phyloP scores from a whole-genome alignment of 805 yeast genomes.

The Saturnispora zaruensis region DNA sequence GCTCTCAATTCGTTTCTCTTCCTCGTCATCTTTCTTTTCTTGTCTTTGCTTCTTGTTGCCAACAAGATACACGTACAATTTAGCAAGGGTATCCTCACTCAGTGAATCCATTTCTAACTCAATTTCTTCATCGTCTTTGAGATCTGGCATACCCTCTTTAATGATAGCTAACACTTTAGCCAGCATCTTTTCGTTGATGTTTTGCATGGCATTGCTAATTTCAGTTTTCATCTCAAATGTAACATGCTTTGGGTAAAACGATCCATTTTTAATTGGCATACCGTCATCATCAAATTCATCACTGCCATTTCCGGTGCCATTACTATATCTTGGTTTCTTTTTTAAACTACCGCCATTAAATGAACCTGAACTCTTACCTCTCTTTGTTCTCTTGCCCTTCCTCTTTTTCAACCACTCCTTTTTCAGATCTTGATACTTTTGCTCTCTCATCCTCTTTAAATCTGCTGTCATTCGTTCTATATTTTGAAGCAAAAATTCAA shows the following conservation, averaged over 20 bases:
- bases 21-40: slow-evolving; percentile 42
- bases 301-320: slow-evolving; percentile 18
- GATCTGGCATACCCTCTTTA: slow-evolving; percentile 63
- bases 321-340: slow-evolving; percentile 40
- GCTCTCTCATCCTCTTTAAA: slow-evolving; percentile 71
- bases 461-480: slow-evolving; percentile 78
- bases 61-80: slow-evolving; percentile 77
- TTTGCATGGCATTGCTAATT: slow-evolving; percentile 76
- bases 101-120: slow-evolving; percentile 93
- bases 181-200: slow-evolving; percentile 66
- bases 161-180: slow-evolving; percentile 79
- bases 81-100: slow-evolving; percentile 73
- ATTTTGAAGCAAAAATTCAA: slow-evolving; percentile 81
- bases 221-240: slow-evolving; percentile 96
- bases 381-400: slow-evolving; percentile 20
- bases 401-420: slow-evolving; percentile 51
- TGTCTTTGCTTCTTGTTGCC: slow-evolving; percentile 29
- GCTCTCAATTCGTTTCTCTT: slow-evolving; percentile 66
- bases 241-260: slow-evolving; percentile 36
- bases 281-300: slow-evolving; percentile 31
- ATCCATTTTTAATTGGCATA: slow-evolving; percentile 15
- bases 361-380: slow-evolving; percentile 9
- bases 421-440: slow-evolving; percentile 57
- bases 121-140: slow-evolving; percentile 79
- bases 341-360: slow-evolving; percentile 4